Percentiles rank a stretch among this genome's conserved stretches.
Conservation (phyloP, 176 grass and related monocot species). For the Metroxylon sagu region DNA sequence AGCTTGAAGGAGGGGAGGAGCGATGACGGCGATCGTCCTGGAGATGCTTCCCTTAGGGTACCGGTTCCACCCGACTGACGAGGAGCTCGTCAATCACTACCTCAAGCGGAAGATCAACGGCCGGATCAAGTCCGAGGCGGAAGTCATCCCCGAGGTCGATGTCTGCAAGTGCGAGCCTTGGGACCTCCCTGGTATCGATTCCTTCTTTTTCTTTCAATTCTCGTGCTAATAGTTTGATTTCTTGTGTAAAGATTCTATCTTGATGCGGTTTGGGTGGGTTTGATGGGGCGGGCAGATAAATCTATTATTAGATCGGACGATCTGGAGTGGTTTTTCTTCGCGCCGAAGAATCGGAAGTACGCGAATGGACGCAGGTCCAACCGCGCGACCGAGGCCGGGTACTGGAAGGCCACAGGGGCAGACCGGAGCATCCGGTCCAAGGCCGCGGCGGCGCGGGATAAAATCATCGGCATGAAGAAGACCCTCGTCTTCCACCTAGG, state of each 20-base stretch:
- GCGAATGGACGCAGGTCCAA: conserved; percentile 13
- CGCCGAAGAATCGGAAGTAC: conserved; percentile 14
- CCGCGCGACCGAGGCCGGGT: conserved; percentile 9
- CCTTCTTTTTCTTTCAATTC: background rate
- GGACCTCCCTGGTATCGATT: conserved; percentile 68
- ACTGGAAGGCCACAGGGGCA: conserved; percentile 20
- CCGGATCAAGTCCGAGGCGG: conserved; percentile 44
- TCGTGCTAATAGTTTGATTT: no score
- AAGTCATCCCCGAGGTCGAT: conserved; percentile 93
- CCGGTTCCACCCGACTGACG: conserved; percentile 92
- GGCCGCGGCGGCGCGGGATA: background rate
- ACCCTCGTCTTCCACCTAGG: conserved; percentile 61
- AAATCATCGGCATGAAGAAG: conserved; percentile 55
- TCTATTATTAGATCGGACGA: conserved; percentile 20
- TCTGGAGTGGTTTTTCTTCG: conserved; percentile 22
- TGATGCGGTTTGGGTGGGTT: background rate
- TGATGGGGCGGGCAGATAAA: background rate
- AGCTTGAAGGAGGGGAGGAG: background rate
- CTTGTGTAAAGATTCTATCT: background rate
- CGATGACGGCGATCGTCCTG: conserved; percentile 57
- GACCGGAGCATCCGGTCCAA: conserved; percentile 9
- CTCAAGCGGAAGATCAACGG: conserved; percentile 94
- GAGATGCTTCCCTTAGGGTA: conserved; percentile 76
- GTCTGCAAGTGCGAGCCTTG: conserved; percentile 99
- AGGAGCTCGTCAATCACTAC: conserved; percentile 88